Conservation (phyloP, 495 filamentous ascomycete genomes). For the Annulohypoxylon moriforme region DNA sequence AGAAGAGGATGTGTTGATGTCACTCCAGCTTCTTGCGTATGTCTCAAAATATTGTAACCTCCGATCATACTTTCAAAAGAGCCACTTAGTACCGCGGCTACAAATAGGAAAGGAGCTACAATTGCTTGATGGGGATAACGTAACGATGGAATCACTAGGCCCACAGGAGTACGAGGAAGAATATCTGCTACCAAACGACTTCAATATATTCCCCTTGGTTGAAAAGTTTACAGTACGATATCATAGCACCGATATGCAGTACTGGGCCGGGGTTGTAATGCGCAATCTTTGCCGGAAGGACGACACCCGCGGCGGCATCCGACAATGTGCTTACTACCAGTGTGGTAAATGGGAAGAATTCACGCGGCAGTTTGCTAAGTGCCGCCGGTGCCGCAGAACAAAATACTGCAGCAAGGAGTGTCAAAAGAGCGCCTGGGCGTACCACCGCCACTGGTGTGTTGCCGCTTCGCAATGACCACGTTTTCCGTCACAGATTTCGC, state of each 20-base stretch:
- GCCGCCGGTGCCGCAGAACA: conserved; percentile 92
- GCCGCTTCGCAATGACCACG: conserved; percentile 68
- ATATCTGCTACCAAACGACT: conserved; percentile 90
- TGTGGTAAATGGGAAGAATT: conserved; percentile 98
- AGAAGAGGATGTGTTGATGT: conserved; percentile 98
- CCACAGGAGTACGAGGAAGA: conserved; percentile 83
- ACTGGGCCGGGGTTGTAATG: conserved; percentile 99
- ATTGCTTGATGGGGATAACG: conserved; percentile 73
- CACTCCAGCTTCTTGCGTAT: conserved; percentile 95
- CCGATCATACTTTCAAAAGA: conserved; percentile 91
- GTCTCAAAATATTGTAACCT: conserved; percentile 99
- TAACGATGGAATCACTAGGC: conserved; percentile 50
- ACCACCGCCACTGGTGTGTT: conserved; percentile 97
- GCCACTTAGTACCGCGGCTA: conserved; percentile 91
- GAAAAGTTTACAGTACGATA: conserved; percentile 98
- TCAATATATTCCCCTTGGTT: conserved; percentile 97
- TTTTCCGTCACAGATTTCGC: conserved; percentile 32
- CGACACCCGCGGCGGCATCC: conserved; percentile 89
- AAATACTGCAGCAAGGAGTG: conserved; percentile 99
- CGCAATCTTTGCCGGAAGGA: conserved; percentile 98
- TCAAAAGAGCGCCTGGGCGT: conserved; percentile 98
- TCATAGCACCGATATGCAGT: conserved; percentile 96
- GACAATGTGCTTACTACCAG: conserved; percentile 96
- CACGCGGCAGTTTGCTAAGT: conserved; percentile 97
- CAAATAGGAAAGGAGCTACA: conserved; percentile 88